A percentile compares a stretch with the other conserved stretches of the same genome.
phyloP scores from a whole-genome alignment of 1,284 basidiomycete species.

The Melampsora larici-populina region DNA sequence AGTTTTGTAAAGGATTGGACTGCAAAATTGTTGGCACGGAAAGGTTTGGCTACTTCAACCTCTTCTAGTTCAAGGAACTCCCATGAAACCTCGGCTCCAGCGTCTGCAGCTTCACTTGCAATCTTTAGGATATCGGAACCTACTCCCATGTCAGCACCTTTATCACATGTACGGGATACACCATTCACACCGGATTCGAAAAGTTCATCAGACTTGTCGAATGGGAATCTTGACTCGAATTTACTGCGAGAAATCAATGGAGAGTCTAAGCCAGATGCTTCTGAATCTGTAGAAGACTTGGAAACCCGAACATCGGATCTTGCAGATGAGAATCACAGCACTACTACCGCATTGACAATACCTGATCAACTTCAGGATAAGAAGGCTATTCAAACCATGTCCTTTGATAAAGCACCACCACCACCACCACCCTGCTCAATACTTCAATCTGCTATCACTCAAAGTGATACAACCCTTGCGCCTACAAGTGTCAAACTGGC shows the following conservation, averaged over 20 bases:
- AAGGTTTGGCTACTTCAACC: constrained; percentile 11
- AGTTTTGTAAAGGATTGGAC: constrained; percentile 81
- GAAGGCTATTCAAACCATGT: not conserved
- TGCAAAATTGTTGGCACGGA: constrained; percentile 48
- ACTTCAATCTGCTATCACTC: too few relatives aligned
- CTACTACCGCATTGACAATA: not conserved
- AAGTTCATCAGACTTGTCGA: not conserved
- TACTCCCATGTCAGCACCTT: not conserved
- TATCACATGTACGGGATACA: not conserved
- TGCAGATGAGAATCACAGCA: not conserved
- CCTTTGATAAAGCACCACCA: not conserved
- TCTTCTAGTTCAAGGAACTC: constrained; percentile 20
- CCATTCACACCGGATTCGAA: not conserved
- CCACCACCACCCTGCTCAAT: not conserved
- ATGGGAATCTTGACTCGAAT: not conserved
- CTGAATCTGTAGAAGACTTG: not conserved
- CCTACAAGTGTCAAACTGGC: not conserved
- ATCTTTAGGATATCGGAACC: not conserved
- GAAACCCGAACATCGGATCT: not conserved
- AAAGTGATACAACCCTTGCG: not conserved
- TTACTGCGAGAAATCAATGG: not conserved
- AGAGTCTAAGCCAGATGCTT: not conserved
- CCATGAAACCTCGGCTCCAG: not conserved
- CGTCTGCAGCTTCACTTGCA: not conserved
- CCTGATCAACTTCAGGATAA: not conserved